Percentiles rank a stretch among this genome's conserved stretches.
Evolutionary conservation across 1,284 basidiomycete species (phyloP).

Genomic region (Anthracocystis panici-leucophaei): DNA sequence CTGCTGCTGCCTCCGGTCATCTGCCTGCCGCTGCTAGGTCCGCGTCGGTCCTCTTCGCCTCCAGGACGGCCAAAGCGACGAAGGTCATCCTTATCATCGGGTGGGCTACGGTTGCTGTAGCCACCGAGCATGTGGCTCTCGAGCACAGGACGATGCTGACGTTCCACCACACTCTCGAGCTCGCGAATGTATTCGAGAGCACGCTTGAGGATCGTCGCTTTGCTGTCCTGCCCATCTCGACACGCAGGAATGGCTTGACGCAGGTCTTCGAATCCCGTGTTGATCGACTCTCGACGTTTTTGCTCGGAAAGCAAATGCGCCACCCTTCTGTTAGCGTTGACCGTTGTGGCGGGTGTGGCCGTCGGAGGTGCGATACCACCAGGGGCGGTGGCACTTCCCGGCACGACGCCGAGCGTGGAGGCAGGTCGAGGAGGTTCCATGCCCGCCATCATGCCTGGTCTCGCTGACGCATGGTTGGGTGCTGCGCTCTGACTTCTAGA

Average conservation of each 20-base stretch:
- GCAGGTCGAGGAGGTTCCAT: constrained; percentile 43
- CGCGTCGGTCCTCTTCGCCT: constrained; percentile 32
- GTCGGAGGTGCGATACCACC: neutral
- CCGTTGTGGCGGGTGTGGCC: constrained; percentile 18
- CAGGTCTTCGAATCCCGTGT: constrained; percentile 54
- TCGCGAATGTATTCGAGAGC: constrained; percentile 54
- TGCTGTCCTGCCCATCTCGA: constrained; percentile 55
- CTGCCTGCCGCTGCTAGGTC: constrained; percentile 12
- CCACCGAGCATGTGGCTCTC: constrained; percentile 22
- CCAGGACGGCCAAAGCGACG: constrained; percentile 43
- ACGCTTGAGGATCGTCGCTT: constrained; percentile 51
- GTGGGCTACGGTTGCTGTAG: constrained; percentile 45
- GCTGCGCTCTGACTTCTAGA: constrained; percentile 24
- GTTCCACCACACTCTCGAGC: constrained; percentile 45
- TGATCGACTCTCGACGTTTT: constrained; percentile 56
- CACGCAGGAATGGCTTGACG: constrained; percentile 49
- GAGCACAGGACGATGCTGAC: constrained; percentile 25
- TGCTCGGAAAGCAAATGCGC: constrained; percentile 52
- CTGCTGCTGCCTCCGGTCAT: constrained; percentile 16
- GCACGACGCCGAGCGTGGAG: constrained; percentile 27
- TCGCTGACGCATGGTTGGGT: constrained; percentile 13
- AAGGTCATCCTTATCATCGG: constrained; percentile 41
- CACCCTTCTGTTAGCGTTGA: constrained; percentile 46
- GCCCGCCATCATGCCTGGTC: constrained; percentile 29
- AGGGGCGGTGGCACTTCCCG: constrained; percentile 1